A percentile compares a stretch with the other conserved stretches of the same genome.
These are phyloP conservation scores for Phytophthora agathidicida DNA, from an alignment of 352 stramenopile genomes.

Conservation along the genomic window DNA sequence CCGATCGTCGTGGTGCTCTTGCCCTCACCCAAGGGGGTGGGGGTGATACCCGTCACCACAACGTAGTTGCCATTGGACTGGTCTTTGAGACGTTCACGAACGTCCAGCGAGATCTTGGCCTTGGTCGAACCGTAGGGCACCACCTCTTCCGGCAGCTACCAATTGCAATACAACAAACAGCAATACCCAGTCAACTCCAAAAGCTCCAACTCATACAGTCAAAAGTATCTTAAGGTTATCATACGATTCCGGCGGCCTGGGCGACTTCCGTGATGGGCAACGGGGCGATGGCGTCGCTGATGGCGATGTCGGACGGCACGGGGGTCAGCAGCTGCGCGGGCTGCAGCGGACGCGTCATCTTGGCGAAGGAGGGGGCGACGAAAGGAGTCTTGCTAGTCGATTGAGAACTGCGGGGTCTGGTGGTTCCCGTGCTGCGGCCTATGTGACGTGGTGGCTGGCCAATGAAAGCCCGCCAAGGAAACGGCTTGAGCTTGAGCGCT, in stretches of 20 bases:
- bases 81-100: conserved; percentile 90
- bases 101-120: conserved; percentile 92
- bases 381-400: conserved; percentile 29
- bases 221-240: conserved; percentile 28
- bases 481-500: conserved; percentile 10
- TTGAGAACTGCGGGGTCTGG: conserved; percentile 16
- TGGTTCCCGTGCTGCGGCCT: conserved; percentile 12
- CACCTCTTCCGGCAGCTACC: conserved; percentile 81
- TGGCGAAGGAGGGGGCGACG: not conserved
- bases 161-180: conserved; percentile 21
- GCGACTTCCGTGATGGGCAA: conserved; percentile 75
- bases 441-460: conserved; percentile 24
- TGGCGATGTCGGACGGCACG: conserved; percentile 82
- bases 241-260: conserved; percentile 67
- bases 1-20: conserved; percentile 99
- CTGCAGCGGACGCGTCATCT: conserved; percentile 59
- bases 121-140: conserved; percentile 91
- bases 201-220: not conserved
- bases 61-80: conserved; percentile 96
- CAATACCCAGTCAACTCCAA: conserved; percentile 3
- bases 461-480: conserved; percentile 29
- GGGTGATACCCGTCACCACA: conserved; percentile 97
- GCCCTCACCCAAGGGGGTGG: conserved; percentile 97
- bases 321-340: conserved; percentile 67
- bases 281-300: conserved; percentile 79